Evolutionary conservation across 2,329 filamentous ascomycete species (phyloP), one percentile per base, ranked within the genome.

Genomic region (Aureobasidium leucospermi): DNA sequence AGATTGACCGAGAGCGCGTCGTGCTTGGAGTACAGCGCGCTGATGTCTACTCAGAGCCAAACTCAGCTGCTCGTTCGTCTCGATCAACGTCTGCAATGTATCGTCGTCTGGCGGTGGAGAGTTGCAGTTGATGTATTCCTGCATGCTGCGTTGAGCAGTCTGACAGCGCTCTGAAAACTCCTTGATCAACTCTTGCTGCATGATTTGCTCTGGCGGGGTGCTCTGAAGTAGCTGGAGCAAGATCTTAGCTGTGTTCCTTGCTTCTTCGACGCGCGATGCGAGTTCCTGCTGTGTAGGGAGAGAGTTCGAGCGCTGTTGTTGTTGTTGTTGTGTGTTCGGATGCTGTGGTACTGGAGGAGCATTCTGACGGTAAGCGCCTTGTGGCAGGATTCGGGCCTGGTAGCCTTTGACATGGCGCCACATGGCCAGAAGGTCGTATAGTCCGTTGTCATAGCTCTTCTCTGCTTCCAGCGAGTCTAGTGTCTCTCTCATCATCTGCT

Each of bases 171-270:
- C 87, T 49, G 87, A 85, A 70, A 99, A 97, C 75, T 99, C 94
- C 70, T 87, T 88, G 71, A 96, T 86, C 56, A 99, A 80, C n/a
- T 96, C 93, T 68, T 95, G 93, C 58, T 79, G 74, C 19, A 91
- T 79, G 28, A 96, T 78, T 69, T 96, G 91, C 13, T 81, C 76
- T 0, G 87, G 80, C 0, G 90, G 85, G 0, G 92, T 96, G 60
- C 89, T 92, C 73, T 93, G 89, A 16, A 96, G 85, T 6, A 96
- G 86, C 73, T 99, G 93, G 56, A 90, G 83, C n/a, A 99, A 83
- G 5, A 99, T 84, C 71, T 92, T 93, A 6, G 93, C 92, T 3
- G 91, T 95, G 2, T 90, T 96, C 63, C 84, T 84, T 8, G 93
- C 92, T 76, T 99, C 94, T 71, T 96, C 89, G 41, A 99, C 83